These are phyloP conservation scores for Fraxinus sp. DNA, from an alignment of 305 asterid genomes.

Conservation along the genomic window DNA sequence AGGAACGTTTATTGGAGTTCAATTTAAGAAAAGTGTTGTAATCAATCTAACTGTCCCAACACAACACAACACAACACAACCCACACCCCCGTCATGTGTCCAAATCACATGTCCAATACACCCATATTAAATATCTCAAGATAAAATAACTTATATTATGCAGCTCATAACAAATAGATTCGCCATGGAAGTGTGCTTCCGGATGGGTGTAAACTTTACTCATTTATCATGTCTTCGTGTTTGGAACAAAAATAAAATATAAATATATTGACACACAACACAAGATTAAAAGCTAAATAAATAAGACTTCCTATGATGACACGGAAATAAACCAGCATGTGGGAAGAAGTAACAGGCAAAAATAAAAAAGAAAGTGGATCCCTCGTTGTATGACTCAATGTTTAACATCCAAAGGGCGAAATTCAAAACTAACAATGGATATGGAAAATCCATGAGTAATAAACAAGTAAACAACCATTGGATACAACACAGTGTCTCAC, in stretches of 20 bases:
- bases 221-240: conserved; percentile 4
- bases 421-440: conserved; percentile 2
- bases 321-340: background rate
- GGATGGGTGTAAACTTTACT: conserved; percentile 15
- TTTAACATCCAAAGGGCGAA: conserved; percentile 12
- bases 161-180: conserved; percentile 17
- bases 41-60: background rate
- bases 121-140: conserved; percentile 6
- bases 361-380: conserved; percentile 7
- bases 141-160: background rate
- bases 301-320: background rate
- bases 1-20: background rate
- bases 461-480: conserved; percentile 8
- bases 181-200: conserved; percentile 5
- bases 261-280: background rate
- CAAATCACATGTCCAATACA: conserved; percentile 14
- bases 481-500: background rate
- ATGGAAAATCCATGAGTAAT: conserved; percentile 2
- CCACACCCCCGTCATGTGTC: background rate
- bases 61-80: background rate
- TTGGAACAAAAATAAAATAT: conserved; percentile 3
- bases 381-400: conserved; percentile 14
- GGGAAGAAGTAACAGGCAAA: background rate
- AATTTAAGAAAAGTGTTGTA: background rate
- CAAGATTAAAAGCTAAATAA: background rate